phyloP scores from a whole-genome alignment of 495 filamentous ascomycete species.

The Tuber melanosporum region DNA sequence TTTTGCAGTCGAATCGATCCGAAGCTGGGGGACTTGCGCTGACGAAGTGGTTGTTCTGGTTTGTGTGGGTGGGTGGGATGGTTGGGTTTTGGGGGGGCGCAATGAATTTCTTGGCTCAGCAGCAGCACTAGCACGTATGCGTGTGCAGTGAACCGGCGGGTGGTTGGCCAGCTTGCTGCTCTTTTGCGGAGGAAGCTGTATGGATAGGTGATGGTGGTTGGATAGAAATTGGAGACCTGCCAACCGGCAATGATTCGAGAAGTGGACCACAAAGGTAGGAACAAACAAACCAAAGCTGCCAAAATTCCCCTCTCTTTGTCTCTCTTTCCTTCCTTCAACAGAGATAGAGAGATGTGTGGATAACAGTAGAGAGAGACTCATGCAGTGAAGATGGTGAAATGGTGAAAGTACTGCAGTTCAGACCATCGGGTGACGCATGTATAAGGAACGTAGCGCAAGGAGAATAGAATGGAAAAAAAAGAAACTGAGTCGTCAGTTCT shows the following conservation, averaged over 20 bases:
- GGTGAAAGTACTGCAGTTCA: not conserved
- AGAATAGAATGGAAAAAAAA: not conserved
- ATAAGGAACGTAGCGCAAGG: not conserved
- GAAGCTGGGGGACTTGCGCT: constrained; percentile 7
- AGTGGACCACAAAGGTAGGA: not conserved
- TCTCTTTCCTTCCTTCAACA: not conserved
- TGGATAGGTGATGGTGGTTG: not conserved
- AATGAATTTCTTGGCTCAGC: constrained; percentile 19
- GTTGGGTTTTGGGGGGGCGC: constrained; percentile 9
- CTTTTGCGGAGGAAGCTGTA: not conserved
- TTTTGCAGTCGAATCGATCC: constrained; percentile 13
- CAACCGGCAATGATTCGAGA: not conserved
- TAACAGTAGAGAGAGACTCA: not conserved
- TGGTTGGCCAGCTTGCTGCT: constrained; percentile 10
- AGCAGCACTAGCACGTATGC: constrained; percentile 8
- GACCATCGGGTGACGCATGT: not conserved
- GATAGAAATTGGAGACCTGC: not conserved
- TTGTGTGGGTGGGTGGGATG: constrained; percentile 14
- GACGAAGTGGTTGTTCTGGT: constrained; percentile 9
- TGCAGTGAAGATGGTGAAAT: not conserved
- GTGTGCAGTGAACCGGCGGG: constrained; percentile 12
- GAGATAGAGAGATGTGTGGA: not conserved
- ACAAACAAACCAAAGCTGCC: not conserved
- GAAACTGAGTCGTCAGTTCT: constrained; percentile 16
- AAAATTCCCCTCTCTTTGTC: not conserved